Base-by-base conservation (phyloP, 2,329 filamentous ascomycete species). In the Fusarium sterilihyphosum region DNA sequence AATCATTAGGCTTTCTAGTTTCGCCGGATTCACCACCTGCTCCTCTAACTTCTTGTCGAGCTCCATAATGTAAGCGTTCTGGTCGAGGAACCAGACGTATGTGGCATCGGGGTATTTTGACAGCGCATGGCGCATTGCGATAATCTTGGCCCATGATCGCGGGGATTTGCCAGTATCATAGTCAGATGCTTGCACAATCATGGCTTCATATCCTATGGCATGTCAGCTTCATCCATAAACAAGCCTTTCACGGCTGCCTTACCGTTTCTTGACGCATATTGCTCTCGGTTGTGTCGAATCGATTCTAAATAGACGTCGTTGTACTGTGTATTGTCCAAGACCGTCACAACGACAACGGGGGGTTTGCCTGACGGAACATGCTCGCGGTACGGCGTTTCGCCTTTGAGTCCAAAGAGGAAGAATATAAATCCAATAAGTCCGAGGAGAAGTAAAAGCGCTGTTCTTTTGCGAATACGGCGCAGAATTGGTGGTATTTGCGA, bases 211-310 rank as follows among this genome's bases (percentile, higher is more conserved):
- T 76, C 95, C 95, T 98, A 50, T 13, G 35, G n/a, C 12, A 14
- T n/a, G 43, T 78, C 37, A 77, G 70, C 50, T 20, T 46, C 31
- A 22, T 38, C 29, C n/a, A 24, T 31, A 16, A 8, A 29, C 8
- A 14, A 8, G 41, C n/a, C 29, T 6, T 8, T 5, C 17, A 35
- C 46, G 5, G 10, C 29, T 41, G 43, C 76, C 88, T 79, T 88
- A 97, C 95, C 96, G 84, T 98, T 95, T 80, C 90, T 92, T 73
- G 90, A 88, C 13, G 96, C 96, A 84, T 98, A 99, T 72, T 93
- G 89, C 79, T 92, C 88, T 77, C 96, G 88, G 82, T 99, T 99
- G 77, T 93, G 90, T 81, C 91, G 92, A 72, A 99, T 90, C 78
- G 90, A 90, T 66, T 92, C 87, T 63, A 92, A 86, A 83, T 96